Evolutionary conservation across 208 protist genomes (phyloP), one percentile per base, ranked within the genome.

Genomic region (Leishmania aethiopica): DNA sequence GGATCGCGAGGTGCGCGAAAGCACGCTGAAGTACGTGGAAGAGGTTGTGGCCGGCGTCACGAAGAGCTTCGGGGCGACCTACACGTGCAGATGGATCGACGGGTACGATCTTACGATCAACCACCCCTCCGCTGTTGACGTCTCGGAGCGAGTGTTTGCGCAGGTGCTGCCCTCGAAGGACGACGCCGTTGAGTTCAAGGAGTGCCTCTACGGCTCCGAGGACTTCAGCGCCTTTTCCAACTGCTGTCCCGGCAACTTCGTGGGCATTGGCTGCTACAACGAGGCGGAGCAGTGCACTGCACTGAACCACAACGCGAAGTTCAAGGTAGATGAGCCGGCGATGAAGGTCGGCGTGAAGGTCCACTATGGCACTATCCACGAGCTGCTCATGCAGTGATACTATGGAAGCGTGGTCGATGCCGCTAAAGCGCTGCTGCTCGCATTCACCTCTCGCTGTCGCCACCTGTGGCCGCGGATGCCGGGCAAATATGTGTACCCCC

Each of bases 21-120:
- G 49, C 42, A 40, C 69, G 42, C 8, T 45, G 40, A 73, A 53
- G 42, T 73, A 73, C 42, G 37, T 73, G 69, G 69, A 73, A 11
- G 35, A 42, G 3, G 40, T 73, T 28, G 19, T 73, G 0, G 8
- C 35, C 42, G 35, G 69, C 8, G 25, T 73, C 69, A 42, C 69
- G 69, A 73, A 73, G 42, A 73, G 69, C 40, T 53, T 19, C 40
- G 69, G 69, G 15, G 69, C 40, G 42, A 47, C 8, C 17, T 73
- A 51, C 69, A 49, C 40, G 40, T 71, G 91, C 47, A 35, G 60
- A 82, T 22, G 82, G 82, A 10, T 86, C 35, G 81, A 84, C n/a
- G 85, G 84, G 8, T 88, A 90, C 80, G 87, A 83, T n/a, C 73
- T 90, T 17, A 91, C 84, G 70, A 73, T 90, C 57, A 94, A 94